Percentiles rank a stretch among this genome's conserved stretches.
Conservation (phyloP, 768 basidiomycete species). For the Lactarius hengduanensis region DNA sequence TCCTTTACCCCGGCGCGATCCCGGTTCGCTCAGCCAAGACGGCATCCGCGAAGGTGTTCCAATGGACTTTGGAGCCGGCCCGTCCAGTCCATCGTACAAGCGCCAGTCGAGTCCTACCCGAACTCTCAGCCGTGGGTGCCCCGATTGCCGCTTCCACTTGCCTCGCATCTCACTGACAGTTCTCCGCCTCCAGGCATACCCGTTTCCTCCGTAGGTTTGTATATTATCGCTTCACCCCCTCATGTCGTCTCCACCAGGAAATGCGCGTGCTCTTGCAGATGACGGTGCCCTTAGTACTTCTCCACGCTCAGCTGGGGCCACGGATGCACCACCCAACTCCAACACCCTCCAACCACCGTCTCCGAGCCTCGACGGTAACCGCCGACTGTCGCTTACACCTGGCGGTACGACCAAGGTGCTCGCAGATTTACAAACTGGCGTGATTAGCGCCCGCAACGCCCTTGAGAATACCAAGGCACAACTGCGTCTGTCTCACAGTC, state of each 20-base stretch:
- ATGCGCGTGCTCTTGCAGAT: slow-evolving; percentile 80
- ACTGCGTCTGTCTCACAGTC: slow-evolving; percentile 76
- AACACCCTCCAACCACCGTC: slow-evolving; percentile 30
- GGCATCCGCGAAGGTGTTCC: slow-evolving; percentile 77
- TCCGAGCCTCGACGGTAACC: slow-evolving; percentile 39
- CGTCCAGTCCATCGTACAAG: slow-evolving; percentile 45
- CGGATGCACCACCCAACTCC: slow-evolving; percentile 36
- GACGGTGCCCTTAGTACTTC: slow-evolving; percentile 49
- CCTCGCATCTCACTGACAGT: slow-evolving; percentile 14
- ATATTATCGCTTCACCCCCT: slow-evolving; percentile 14
- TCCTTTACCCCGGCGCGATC: slow-evolving; percentile 63
- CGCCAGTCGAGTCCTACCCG: slow-evolving; percentile 71
- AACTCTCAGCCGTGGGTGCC: slow-evolving; percentile 71
- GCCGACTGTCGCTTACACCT: slow-evolving; percentile 61
- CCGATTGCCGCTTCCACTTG: slow-evolving; percentile 27
- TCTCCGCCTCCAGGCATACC: slow-evolving; percentile 50
- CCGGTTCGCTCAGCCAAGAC: slow-evolving; percentile 43
- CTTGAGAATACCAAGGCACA: slow-evolving; percentile 86
- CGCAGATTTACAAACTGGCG: slow-evolving; percentile 82
- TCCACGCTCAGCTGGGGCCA: slow-evolving; percentile 35
- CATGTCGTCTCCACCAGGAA: slow-evolving; percentile 55
- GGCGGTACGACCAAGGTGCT: slow-evolving; percentile 86
- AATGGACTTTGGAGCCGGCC: slow-evolving; percentile 46
- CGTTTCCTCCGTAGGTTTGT: slow-evolving; percentile 31
- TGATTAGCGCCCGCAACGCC: slow-evolving; percentile 72